Conservation (phyloP, 495 filamentous ascomycete species). For the Podospora bellae-mahoneyi region DNA sequence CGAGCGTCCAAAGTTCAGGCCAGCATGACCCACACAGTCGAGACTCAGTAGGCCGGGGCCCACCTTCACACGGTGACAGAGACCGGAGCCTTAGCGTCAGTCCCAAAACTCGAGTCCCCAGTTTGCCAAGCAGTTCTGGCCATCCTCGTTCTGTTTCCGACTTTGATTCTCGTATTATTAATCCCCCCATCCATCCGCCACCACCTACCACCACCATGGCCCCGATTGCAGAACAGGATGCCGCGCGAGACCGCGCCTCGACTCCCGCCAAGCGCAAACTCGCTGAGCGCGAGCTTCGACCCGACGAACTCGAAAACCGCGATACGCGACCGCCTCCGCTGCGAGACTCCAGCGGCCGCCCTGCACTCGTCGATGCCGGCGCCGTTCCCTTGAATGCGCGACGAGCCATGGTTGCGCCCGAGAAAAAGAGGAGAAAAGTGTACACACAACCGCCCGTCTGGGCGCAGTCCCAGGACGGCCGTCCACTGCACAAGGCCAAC, state of each 20-base stretch:
- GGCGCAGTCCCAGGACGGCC: conserved; percentile 33
- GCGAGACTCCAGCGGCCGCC: conserved; percentile 40
- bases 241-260: conserved; percentile 31
- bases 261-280: conserved; percentile 54
- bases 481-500: conserved; percentile 35
- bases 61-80: conserved; percentile 49
- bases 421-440: conserved; percentile 34
- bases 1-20: conserved; percentile 39
- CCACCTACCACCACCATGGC: conserved; percentile 25
- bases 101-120: conserved; percentile 59
- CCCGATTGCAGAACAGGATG: conserved; percentile 11
- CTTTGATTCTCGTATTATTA: conserved; percentile 35
- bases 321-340: conserved; percentile 43
- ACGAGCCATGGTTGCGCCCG: conserved; percentile 25
- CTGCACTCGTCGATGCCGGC: conserved; percentile 23
- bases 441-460: conserved; percentile 44
- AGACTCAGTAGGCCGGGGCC: conserved; percentile 33
- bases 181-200: conserved; percentile 29
- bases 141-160: conserved; percentile 42
- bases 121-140: conserved; percentile 46
- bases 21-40: conserved; percentile 39
- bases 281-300: conserved; percentile 47
- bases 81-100: conserved; percentile 61
- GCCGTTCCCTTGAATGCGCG: conserved; percentile 20
- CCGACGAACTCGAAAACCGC: conserved; percentile 44